Evolutionary conservation across 202 grass and related monocot genomes (phyloP), one percentile per base, ranked within the genome.

Genomic region (Brachypodium distachyon): DNA sequence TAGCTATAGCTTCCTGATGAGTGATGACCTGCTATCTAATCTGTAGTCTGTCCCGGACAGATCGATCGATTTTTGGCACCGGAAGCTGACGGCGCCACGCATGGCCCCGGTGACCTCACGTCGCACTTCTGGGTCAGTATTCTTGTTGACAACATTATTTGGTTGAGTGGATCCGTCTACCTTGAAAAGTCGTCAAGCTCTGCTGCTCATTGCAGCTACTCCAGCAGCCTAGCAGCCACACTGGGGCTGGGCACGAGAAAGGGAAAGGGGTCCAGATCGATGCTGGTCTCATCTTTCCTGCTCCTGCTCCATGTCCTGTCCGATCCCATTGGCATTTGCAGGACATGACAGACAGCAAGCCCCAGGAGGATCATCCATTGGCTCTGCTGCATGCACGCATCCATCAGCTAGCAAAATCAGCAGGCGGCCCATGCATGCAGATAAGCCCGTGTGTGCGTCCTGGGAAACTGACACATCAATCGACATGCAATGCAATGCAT

Each of bases 171-270:
- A 78, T 84, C n/a, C n/a, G n/a, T n/a, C 42, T 17, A 21, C 28
- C 31, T 6, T n/a, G n/a, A 74, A 80, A 71, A 54, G 47, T 23
- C 52, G 61, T 37, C n/a, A n/a, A n/a, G n/a, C n/a, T n/a, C n/a
- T 1, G 6, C 42, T 50, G 66, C 73, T 73, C 74, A 74, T 83
- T 42, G 85, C 67, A 74, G 51, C 67, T 74, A 87, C 74, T n/a
- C n/a, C n/a, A n/a, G n/a, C n/a, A n/a, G n/a, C n/a, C n/a, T n/a
- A n/a, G n/a, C n/a, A n/a, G n/a, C n/a, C n/a, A n/a, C n/a, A n/a
- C n/a, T n/a, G n/a, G n/a, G n/a, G n/a, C n/a, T 21, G 34, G 69
- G 53, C 48, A 3, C 19, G 7, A 28, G 28, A 55, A 62, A 66
- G 23, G 61, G 3, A 41, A 12, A 67, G 46, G 46, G 22, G n/a